Evolutionary conservation across 805 yeast species (phyloP), one percentile per base, ranked within the genome.

Genomic region (Kodamaea lidongshanica): DNA sequence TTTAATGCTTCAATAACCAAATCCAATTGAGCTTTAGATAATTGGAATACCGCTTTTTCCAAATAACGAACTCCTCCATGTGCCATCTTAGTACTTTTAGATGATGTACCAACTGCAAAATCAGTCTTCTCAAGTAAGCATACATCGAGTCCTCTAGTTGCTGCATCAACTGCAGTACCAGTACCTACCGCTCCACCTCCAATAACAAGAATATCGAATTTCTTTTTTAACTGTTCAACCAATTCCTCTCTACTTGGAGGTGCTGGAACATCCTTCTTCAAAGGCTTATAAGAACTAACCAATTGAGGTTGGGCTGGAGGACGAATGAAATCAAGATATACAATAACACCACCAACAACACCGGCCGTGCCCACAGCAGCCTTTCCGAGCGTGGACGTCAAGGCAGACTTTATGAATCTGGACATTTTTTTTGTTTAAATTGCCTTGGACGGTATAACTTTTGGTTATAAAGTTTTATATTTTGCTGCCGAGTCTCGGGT

Each of bases 141-240:
- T 24, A 86, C 95, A 50, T 85, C 83, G 44, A 87, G 72, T 27
- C 96, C 96, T 57, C 97, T 72, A 24, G 94, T 73, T 16, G 80
- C 73, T 20, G 96, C 96, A 59, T 88, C 97, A 25, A 88, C 65
- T 1, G 96, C 96, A 27, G 85, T 74, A 37, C 96, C 97, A 4
- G 95, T 66, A 40, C 97, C 97, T 10, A 92, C 79, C 22, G 96
- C 96, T 53, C 97, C 97, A 44, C 96, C 96, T 38, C 97, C 97
- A 44, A 89, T 77, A 44, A 88, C 69, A 41, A 88, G 60, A n/a
- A 88, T 71, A 53, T 89, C 96, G 48, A 72, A 78, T 50, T 79
- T 70, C 25, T 35, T 33, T 28, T 47, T 44, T 40, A 79, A 52
- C 36, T 67, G 68, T 4, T 64, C 48, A 29, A 80, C 40, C 37